A percentile compares a stretch with the other conserved stretches of the same genome.
These are phyloP conservation scores for Trypanosoma rangeli DNA, from an alignment of 208 protist genomes.

Conservation along the genomic window DNA sequence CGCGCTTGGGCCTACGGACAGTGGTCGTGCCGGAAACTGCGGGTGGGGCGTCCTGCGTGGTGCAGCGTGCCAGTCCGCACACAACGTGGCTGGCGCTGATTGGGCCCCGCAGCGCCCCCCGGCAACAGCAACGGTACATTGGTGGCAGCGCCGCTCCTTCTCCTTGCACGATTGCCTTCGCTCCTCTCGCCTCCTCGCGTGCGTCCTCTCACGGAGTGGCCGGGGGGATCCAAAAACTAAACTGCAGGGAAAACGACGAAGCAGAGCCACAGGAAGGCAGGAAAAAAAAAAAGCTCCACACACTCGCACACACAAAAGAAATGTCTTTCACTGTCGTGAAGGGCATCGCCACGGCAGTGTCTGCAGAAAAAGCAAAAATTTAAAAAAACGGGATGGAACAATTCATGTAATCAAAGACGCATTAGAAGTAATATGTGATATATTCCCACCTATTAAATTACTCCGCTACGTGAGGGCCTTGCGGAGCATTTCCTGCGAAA, in stretches of 20 bases:
- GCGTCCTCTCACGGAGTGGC: too few species aligned
- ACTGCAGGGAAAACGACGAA: too few species aligned
- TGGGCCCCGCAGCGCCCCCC: neutral
- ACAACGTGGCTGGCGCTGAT: neutral
- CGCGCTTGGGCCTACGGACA: neutral
- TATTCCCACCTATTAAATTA: neutral
- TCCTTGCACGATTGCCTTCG: neutral
- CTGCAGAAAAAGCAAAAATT: too few species aligned
- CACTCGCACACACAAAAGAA: neutral
- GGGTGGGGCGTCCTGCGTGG: neutral
- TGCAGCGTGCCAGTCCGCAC: neutral
- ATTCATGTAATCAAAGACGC: neutral
- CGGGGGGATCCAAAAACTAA: too few species aligned
- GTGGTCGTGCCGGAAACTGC: neutral
- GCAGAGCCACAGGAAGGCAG: conserved; percentile 6
- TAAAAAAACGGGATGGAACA: too few species aligned
- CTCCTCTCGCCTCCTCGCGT: neutral
- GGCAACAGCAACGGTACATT: conserved; percentile 16
- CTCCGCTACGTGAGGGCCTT: conserved; percentile 38
- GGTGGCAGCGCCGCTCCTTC: neutral
- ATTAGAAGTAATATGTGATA: neutral
- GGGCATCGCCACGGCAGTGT: too few species aligned
- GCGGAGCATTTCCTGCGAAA: conserved; percentile 23
- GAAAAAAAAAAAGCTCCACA: conserved; percentile 3
- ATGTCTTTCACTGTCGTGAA: neutral